Evolutionary conservation across 164 flowering plant species (phyloP), one percentile per base, ranked within the genome.

Genomic region (Akebia trifoliata): DNA sequence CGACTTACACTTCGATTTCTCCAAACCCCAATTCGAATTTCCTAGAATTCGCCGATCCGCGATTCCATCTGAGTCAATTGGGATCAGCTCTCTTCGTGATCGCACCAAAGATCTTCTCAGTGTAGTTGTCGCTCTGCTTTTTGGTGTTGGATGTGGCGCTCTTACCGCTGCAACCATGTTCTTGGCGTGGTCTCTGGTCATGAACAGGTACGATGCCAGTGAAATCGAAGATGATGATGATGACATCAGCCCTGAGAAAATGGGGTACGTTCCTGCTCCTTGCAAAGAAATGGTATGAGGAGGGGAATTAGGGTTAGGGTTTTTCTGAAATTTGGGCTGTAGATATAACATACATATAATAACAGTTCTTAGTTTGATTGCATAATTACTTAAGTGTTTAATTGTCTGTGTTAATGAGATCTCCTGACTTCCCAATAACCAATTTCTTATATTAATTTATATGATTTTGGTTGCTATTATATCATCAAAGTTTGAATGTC

Each of bases 71-170:
- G n/a, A 29, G 3, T 37, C 61, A n/a, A 56, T 64, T 18, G 66
- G 45, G 14, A 31, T 60, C 26, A 50, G 59, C 47, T 72, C 77
- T 8, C 67, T 74, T 24, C 71, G 74, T 10, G 80, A 77, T 6
- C 69, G 85, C 25, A 72, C 77, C 39, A 65, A 54, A 40, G 85
- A 80, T 38, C 74, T 78, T 54, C 67, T 80, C 59, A 72, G 72
- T 54, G 76, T 76, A 17, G 79, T 78, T 24, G 71, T 72, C 1
- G 77, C 81, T 12, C 53, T 81, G 52, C 76, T 81, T 14, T 68
- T 80, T 32, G 85, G 85, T 21, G 77, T 70, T 32, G 82, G 78
- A 15, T 80, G 82, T 43, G 85, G 85, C 6, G 78, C 74, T 17
- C 62, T 80, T 44, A 74, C 82, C 5, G 73, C 82, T 3, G 81